Percentiles rank a stretch among this genome's conserved stretches.
phyloP scores from a whole-genome alignment of 2,329 filamentous ascomycete species.

The Penicillium digitatum region DNA sequence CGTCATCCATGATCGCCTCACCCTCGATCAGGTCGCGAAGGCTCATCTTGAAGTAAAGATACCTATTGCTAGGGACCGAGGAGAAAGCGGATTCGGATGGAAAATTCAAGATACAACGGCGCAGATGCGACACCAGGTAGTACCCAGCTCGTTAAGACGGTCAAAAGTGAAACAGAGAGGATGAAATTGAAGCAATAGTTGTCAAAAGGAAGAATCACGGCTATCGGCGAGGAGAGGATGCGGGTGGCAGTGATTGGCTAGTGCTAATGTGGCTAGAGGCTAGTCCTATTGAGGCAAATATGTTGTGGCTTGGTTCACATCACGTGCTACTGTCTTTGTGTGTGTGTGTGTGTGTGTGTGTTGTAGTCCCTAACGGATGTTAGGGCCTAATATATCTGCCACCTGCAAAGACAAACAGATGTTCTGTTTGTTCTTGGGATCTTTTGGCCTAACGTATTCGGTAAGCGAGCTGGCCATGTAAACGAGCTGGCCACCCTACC shows the following conservation, averaged over 20 bases:
- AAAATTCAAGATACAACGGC: constrained; percentile 7
- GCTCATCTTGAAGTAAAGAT: constrained; percentile 51
- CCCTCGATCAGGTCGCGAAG: constrained; percentile 69
- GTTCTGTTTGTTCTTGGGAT: too few species aligned
- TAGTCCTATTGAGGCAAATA: background rate
- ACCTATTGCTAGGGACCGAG: constrained; percentile 13
- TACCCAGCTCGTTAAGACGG: constrained; percentile 7
- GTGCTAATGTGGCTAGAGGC: constrained; percentile 7
- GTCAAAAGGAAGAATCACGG: constrained; percentile 17
- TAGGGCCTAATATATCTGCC: too few species aligned
- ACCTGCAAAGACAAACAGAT: too few species aligned
- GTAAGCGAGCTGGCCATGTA: too few species aligned
- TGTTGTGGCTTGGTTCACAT: background rate
- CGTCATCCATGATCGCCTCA: constrained; percentile 82
- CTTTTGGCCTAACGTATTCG: too few species aligned
- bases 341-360: too few species aligned
- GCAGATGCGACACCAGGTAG: constrained; percentile 10
- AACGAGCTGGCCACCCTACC: too few species aligned
- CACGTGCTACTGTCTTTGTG: constrained; percentile 3
- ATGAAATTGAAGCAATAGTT: constrained; percentile 14
- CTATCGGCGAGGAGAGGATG: constrained; percentile 20
- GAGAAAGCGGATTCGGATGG: background rate
- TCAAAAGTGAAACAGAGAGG: constrained; percentile 5
- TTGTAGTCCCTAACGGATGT: too few species aligned
- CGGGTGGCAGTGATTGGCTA: constrained; percentile 20